These are phyloP conservation scores for Eucalyptus pauciflora DNA, from an alignment of 345 rosid genomes.

Conservation along the genomic window DNA sequence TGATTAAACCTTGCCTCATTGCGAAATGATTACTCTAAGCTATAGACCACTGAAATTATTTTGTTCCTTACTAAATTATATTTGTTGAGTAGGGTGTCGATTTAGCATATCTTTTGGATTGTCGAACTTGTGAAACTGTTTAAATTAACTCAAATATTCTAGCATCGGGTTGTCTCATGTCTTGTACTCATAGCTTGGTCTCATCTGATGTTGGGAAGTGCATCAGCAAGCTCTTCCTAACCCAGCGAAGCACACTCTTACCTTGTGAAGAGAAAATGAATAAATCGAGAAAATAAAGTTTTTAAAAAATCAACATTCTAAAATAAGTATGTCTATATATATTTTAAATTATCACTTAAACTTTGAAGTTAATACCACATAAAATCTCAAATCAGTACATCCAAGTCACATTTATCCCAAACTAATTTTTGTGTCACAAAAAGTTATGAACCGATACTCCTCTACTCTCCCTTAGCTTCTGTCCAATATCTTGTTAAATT, in stretches of 20 bases:
- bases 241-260: not conserved
- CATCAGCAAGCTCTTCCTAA: not conserved
- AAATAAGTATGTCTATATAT: not conserved
- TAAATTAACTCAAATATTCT: not conserved
- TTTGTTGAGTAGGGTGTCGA: not conserved
- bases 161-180: not conserved
- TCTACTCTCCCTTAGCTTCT: not conserved
- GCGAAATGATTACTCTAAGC: not conserved
- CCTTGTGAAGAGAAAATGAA: not conserved
- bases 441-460: rapidly evolving
- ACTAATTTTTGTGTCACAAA: not conserved
- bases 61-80: not conserved
- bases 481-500: not conserved
- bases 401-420: not conserved
- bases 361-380: not conserved
- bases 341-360: not conserved
- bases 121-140: not conserved
- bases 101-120: not conserved
- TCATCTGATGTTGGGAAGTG: not conserved
- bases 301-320: not conserved
- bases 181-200: not conserved
- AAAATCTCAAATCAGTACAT: not conserved
- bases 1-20: not conserved
- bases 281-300: not conserved
- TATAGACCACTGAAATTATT: not conserved